Percentiles rank a stretch among this genome's conserved stretches.
Conservation (phyloP, 2,329 filamentous ascomycete genomes). For the Alternaria triticina region DNA sequence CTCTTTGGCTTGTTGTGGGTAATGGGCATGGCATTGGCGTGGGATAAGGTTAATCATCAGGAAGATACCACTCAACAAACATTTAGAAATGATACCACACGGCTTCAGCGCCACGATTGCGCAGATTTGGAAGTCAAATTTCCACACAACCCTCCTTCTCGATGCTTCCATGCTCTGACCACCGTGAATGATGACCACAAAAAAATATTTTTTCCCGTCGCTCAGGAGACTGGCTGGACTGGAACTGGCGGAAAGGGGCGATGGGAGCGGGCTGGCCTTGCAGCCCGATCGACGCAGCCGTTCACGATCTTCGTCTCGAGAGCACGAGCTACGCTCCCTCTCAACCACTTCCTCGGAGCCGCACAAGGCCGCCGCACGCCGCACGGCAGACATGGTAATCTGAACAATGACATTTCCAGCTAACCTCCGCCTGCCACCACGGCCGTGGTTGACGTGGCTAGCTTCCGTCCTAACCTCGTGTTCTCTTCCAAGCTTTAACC, state of each 20-base stretch:
- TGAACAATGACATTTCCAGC: not conserved
- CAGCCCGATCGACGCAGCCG: not conserved
- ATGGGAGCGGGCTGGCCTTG: not conserved
- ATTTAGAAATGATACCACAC: constrained; percentile 33
- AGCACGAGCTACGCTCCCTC: not conserved
- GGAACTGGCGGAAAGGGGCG: not conserved
- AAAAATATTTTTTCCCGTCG: not conserved
- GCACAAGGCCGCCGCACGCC: not conserved
- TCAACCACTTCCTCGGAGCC: not conserved
- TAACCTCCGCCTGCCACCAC: constrained; percentile 1
- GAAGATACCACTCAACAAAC: constrained; percentile 10
- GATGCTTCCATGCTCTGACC: not conserved
- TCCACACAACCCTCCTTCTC: not conserved
- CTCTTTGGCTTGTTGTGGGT: constrained; percentile 1
- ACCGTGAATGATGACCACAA: not conserved
- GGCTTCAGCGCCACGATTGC: constrained; percentile 15
- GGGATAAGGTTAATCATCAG: constrained; percentile 1
- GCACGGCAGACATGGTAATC: not conserved
- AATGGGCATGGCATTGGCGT: not conserved
- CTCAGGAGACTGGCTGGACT: not conserved
- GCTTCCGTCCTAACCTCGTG: constrained; percentile 11
- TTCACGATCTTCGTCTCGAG: constrained; percentile 7
- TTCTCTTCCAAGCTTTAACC: not conserved
- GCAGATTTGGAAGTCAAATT: not conserved
- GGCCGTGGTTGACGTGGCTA: constrained; percentile 25